Evolutionary conservation across 2,329 filamentous ascomycete species (phyloP), one percentile per base, ranked within the genome.

Genomic region (Mycosphaerella sp.): DNA sequence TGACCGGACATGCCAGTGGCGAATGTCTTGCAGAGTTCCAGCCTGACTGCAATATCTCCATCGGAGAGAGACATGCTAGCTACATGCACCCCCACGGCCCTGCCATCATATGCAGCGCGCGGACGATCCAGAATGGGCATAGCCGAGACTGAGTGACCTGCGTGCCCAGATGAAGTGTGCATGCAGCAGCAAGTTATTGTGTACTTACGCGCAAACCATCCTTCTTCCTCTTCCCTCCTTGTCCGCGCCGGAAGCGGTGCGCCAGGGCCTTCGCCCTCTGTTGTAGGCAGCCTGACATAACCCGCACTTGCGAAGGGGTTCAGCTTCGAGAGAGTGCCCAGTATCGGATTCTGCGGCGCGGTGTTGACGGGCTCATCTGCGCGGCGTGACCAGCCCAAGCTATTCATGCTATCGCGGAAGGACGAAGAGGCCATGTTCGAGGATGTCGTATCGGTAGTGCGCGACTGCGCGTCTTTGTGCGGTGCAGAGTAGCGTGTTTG

Each of bases 341-440:
- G 72, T 52, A 97, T 77, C 84, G 81, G 59, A 77, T 77, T 45
- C 86, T 93, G 72, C 82, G 87, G 77, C 26, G 86, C 95, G 70
- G 83, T 89, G 66, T 86, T 84, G 60, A 89, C 84, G 51, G 95
- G 87, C 61, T 82, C 72, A 55, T 90, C 86, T 36, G 48, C 48
- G 67, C 92, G 83, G 64, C 92, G 86, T 67, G 89, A 89, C 93
- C 93, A 97, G 58, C 93, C 93, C 66, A 97, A 75, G 56, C 89
- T 93, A 78, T 89, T 95, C 79, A 97, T 90, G 21, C 89, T 95
- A 73, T 96, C 89, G 70, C 91, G 84, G 73, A 98, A 97, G 45
- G 89, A 88, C 63, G 84, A 78, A 62, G 90, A 92, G 58, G 91
- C 87, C 91, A 95, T 95, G 59, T 57, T 71, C 45, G 56, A 46